Conservation (phyloP, 2,329 filamentous ascomycete species). For the Microdochium bolleyi region DNA sequence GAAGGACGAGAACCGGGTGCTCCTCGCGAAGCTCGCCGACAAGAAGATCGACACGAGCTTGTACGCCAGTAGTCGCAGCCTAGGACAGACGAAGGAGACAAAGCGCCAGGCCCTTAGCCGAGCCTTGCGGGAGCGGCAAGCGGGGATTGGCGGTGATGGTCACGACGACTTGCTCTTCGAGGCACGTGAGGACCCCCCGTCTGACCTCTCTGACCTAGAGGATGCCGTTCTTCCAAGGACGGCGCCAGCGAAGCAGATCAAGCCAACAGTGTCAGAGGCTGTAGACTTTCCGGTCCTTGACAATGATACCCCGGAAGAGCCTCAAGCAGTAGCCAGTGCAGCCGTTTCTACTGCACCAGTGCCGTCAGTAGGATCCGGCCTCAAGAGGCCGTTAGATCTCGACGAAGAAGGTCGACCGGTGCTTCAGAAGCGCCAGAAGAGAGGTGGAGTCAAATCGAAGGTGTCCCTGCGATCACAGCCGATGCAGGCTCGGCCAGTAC, state of each 20-base stretch:
- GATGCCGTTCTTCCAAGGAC: conserved; percentile 16
- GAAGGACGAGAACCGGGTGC: conserved; percentile 82
- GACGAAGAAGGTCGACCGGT: conserved; percentile 74
- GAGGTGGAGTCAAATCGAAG: conserved; percentile 52
- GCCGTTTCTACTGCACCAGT: conserved; percentile 2
- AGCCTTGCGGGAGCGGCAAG: conserved; percentile 55
- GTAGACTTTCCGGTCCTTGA: neutral
- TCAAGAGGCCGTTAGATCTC: conserved; percentile 79
- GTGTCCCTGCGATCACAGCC: conserved; percentile 30
- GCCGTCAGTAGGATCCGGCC: conserved; percentile 61
- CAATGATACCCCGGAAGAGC: conserved; percentile 4
- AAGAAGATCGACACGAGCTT: conserved; percentile 75
- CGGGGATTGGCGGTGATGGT: conserved; percentile 51
- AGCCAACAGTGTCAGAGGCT: neutral
- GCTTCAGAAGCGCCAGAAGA: conserved; percentile 73
- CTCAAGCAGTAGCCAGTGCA: conserved; percentile 2
- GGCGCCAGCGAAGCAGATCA: neutral
- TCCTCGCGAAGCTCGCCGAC: conserved; percentile 75
- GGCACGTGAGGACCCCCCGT: conserved; percentile 24
- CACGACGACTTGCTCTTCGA: conserved; percentile 47
- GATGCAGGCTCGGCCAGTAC: neutral
- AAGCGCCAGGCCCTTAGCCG: conserved; percentile 62
- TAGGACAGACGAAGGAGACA: conserved; percentile 66
- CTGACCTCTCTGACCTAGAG: conserved; percentile 22
- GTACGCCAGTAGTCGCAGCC: conserved; percentile 67